Evolutionary conservation across 2,329 filamentous ascomycete species (phyloP).

Genomic region (Cylindrodendrum hubeiense): DNA sequence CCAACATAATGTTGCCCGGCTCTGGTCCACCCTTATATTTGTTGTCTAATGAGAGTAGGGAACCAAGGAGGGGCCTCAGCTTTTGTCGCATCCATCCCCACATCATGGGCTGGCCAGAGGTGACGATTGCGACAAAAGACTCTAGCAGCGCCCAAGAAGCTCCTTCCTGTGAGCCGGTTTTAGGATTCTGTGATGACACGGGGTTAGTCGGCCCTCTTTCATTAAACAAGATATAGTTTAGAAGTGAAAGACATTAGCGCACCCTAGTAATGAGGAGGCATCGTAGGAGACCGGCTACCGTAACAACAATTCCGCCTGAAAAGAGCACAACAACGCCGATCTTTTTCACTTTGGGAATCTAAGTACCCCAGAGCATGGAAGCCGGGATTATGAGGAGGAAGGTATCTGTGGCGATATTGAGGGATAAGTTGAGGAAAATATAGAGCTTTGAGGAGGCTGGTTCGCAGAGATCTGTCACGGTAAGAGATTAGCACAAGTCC

Average conservation of each 20-base stretch:
- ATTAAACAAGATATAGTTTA: no score
- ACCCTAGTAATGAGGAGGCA: constrained; percentile 52
- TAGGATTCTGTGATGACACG: constrained; percentile 53
- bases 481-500: constrained; percentile 56
- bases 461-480: constrained; percentile 55
- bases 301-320: constrained; percentile 55
- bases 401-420: constrained; percentile 56
- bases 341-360: constrained; percentile 63
- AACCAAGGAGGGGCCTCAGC: constrained; percentile 39
- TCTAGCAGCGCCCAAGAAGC: constrained; percentile 54
- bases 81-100: constrained; percentile 43
- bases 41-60: constrained; percentile 37
- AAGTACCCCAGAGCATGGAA: constrained; percentile 67
- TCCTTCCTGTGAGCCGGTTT: constrained; percentile 48
- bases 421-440: constrained; percentile 49
- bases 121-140: constrained; percentile 54
- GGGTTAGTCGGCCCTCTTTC: no score
- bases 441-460: constrained; percentile 55
- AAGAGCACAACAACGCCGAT: constrained; percentile 65
- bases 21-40: no score
- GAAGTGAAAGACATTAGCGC: no score
- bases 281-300: constrained; percentile 51
- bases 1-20: no score
- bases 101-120: constrained; percentile 51
- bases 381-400: constrained; percentile 56